Evolutionary conservation across 1,284 basidiomycete genomes (phyloP), one percentile per base, ranked within the genome.

Genomic region (Ustilago crameri): DNA sequence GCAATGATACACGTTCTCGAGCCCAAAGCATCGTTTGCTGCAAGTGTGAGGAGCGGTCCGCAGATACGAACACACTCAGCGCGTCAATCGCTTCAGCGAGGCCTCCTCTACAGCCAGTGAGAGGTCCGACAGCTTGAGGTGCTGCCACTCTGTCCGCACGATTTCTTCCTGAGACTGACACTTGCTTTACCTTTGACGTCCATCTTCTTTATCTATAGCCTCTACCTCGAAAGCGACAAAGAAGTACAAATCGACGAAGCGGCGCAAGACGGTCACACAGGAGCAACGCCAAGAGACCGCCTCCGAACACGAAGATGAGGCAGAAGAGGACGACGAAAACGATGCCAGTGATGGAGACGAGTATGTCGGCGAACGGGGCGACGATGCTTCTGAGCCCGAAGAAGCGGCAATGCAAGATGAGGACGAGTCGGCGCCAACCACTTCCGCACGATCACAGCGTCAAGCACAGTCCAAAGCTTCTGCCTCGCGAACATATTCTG

Each of bases 261-360:
- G 52, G 32, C 49, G 52, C 14, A 42, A 54, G 44, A 42, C 51
- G 41, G 9, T 54, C 38, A 46, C 5, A 30, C 30, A 22, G 26
- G n/a, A 35, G 7, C 23, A 24, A 24, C 9, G 34, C 12, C 48
- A 49, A 10, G 51, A 45, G 20, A 12, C 23, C 8, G 37, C 23
- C 9, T 40, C 34, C 3, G 56, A 69, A 8, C 41, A 43, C 14
- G 59, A 58, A 18, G 53, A 71, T 18, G 50, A 56, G 14, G 44
- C 30, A 10, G 34, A 56, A 10, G 50, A 42, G 10, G 47, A 55
- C 3, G 56, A 61, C 8, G 50, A 66, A 3, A 40, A 55, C 45
- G 65, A 55, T 26, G 50, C 23, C 12, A 53, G 56, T 15, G 64
- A 62, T 35, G 51, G 47, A 18, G 64, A 62, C 18, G 59, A 62